phyloP scores from a whole-genome alignment of 2,329 filamentous ascomycete species.

The Gyromitra esculenta region DNA sequence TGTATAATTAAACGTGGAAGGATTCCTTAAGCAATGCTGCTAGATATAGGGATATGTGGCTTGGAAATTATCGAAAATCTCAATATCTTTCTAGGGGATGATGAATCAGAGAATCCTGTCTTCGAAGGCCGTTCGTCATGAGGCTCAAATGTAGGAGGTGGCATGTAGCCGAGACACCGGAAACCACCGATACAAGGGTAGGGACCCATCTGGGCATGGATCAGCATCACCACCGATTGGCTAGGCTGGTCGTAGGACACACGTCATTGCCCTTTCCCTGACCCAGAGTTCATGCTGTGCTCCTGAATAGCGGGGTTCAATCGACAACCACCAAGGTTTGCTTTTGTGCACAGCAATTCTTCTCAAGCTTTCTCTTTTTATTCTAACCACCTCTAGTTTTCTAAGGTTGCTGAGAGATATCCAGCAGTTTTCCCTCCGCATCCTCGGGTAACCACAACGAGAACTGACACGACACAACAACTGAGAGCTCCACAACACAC shows the following conservation, averaged over 20 bases:
- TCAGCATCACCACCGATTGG: constrained; percentile 3
- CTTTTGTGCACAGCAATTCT: constrained; percentile 3
- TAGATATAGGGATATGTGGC: too few relatives aligned
- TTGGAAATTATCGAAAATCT: too few relatives aligned
- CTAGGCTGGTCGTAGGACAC: constrained; percentile 7
- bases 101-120: too few relatives aligned
- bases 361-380: not conserved
- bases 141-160: not conserved
- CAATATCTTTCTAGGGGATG: too few relatives aligned
- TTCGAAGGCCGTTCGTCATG: too few relatives aligned
- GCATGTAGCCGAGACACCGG: too few relatives aligned
- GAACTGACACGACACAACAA: constrained; percentile 2
- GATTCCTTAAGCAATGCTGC: too few relatives aligned
- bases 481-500: not conserved
- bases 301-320: constrained; percentile 43
- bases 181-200: too few relatives aligned
- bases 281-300: constrained; percentile 15
- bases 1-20: too few relatives aligned
- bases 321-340: constrained; percentile 21
- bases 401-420: not conserved
- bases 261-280: constrained; percentile 40
- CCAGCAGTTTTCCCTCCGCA: not conserved
- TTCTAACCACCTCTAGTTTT: not conserved
- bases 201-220: constrained; percentile 14
- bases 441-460: not conserved